These are phyloP conservation scores for Stachybotrys echinatus DNA, from an alignment of 2,329 filamentous ascomycete species.

Conservation along the genomic window DNA sequence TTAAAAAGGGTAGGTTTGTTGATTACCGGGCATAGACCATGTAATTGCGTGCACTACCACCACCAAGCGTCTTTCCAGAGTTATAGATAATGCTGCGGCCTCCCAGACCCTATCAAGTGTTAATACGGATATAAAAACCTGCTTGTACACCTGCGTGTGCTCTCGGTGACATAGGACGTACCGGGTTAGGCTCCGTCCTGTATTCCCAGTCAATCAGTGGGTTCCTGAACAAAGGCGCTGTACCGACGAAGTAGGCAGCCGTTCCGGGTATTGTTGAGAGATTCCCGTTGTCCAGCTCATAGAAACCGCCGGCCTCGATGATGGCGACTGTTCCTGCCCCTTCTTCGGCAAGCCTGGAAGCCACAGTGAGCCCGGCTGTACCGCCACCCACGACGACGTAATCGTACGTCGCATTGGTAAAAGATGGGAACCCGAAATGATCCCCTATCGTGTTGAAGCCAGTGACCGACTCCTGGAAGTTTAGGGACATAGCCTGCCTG, in stretches of 20 bases:
- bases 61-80: background rate
- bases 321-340: background rate
- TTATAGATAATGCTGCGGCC: background rate
- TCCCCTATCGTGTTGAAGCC: no score
- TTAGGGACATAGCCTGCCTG: no score
- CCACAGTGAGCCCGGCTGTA: background rate
- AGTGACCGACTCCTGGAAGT: no score
- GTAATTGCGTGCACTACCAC: background rate
- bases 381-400: background rate
- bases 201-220: background rate
- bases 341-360: background rate
- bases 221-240: background rate
- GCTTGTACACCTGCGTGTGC: background rate
- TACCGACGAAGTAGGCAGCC: background rate
- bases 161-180: background rate
- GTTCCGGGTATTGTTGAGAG: background rate
- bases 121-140: background rate
- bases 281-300: slow-evolving; percentile 2
- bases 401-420: no score
- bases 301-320: background rate
- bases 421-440: no score
- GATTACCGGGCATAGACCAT: background rate
- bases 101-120: background rate
- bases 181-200: background rate
- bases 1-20: no score